Conservation (phyloP, 441 rosid species). For the Eruca vesicaria region DNA sequence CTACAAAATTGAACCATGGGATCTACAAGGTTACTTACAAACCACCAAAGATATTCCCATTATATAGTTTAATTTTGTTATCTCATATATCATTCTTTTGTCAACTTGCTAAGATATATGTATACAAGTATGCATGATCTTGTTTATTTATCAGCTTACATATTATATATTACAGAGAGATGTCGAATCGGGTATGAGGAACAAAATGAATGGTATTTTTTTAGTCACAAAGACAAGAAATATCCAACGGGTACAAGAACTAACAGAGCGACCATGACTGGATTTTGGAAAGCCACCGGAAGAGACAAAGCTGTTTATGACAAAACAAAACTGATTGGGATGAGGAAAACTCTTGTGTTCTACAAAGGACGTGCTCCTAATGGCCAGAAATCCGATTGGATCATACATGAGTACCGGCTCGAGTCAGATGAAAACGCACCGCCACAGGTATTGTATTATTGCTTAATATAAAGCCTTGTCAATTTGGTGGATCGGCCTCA, state of each 20-base stretch:
- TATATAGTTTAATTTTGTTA: not conserved
- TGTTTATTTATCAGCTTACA: not conserved
- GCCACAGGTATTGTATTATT: constrained; percentile 62
- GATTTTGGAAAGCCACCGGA: constrained; percentile 97
- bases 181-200: constrained; percentile 83
- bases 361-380: constrained; percentile 95
- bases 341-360: constrained; percentile 95
- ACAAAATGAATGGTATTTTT: constrained; percentile 92
- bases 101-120: not conserved
- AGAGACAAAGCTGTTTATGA: constrained; percentile 86
- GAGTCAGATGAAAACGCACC: constrained; percentile 85
- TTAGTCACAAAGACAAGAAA: constrained; percentile 93
- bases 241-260: constrained; percentile 96
- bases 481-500: not conserved
- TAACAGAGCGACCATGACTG: constrained; percentile 87
- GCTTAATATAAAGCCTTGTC: constrained; percentile 7
- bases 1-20: constrained; percentile 93
- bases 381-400: constrained; percentile 88
- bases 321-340: constrained; percentile 78
- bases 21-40: constrained; percentile 71
- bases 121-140: not conserved
- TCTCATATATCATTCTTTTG: not conserved
- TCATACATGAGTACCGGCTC: constrained; percentile 90
- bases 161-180: constrained; percentile 43
- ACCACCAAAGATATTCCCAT: not conserved